Conservation (phyloP, 441 rosid species). For the Brassica hybrid region DNA sequence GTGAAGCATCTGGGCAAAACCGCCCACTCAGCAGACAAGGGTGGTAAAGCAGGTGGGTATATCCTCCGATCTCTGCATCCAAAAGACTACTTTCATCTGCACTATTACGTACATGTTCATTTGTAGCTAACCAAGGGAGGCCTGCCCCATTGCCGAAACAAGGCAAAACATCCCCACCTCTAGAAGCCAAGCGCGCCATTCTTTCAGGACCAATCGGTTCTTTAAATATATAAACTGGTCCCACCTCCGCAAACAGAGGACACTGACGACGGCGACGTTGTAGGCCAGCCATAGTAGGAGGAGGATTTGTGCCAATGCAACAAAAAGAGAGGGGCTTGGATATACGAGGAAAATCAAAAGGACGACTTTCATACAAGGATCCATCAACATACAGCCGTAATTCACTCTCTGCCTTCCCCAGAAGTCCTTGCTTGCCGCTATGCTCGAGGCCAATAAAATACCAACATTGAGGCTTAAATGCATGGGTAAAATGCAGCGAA, state of each 20-base stretch:
- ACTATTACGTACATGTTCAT: conserved; percentile 61
- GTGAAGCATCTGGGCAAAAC: conserved; percentile 99
- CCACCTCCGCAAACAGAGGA: conserved; percentile 99
- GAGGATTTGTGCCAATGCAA: conserved; percentile 99
- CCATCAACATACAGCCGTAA: conserved; percentile 95
- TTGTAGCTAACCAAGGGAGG: conserved; percentile 94
- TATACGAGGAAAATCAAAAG: conserved; percentile 96
- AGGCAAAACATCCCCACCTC: conserved; percentile 97
- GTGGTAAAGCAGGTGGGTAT: conserved; percentile 89
- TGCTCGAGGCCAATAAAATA: conserved; percentile 97
- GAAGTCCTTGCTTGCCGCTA: conserved; percentile 77
- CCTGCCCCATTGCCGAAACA: conserved; percentile 96
- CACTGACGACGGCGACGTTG: conserved; percentile 99
- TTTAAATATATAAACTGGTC: conserved; percentile 95
- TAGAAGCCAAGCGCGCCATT: conserved; percentile 89
- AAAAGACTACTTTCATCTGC: conserved; percentile 87
- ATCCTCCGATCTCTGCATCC: conserved; percentile 94
- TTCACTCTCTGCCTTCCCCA: conserved; percentile 96
- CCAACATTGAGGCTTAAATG: conserved; percentile 99
- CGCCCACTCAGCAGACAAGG: conserved; percentile 91
- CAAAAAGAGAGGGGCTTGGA: conserved; percentile 97
- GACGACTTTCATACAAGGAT: conserved; percentile 89
- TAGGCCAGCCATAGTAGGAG: conserved; percentile 98
- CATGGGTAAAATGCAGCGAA: conserved; percentile 97
- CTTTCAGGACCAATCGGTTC: conserved; percentile 94